Conservation (phyloP, 2,329 filamentous ascomycete species). For the Monascus ruber region DNA sequence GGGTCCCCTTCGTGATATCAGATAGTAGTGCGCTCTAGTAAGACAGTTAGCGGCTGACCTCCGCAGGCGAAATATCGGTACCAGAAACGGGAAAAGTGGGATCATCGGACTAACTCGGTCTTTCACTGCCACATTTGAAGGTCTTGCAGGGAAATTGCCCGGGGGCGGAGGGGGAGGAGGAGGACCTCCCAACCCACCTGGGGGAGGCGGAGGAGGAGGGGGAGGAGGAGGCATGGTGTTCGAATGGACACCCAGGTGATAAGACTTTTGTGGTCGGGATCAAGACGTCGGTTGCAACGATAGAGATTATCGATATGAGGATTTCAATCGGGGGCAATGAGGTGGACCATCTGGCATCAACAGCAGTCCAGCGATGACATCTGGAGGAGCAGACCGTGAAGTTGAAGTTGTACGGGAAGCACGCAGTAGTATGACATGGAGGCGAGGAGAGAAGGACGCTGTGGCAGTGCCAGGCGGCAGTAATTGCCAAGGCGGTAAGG, state of each 20-base stretch:
- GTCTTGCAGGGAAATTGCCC: constrained; percentile 42
- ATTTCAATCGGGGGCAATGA: background rate
- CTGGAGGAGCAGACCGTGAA: background rate
- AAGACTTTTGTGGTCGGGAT: background rate
- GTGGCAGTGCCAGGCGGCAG: background rate
- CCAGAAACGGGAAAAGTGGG: background rate
- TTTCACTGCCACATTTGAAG: constrained; percentile 44
- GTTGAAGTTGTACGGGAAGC: background rate
- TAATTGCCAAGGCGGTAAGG: background rate
- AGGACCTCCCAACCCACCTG: constrained; percentile 45
- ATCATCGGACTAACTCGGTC: constrained; percentile 47
- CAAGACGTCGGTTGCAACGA: too few relatives aligned
- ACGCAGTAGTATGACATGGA: too few relatives aligned
- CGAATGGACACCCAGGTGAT: constrained; percentile 4
- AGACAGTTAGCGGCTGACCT: constrained; percentile 2
- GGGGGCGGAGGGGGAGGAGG: constrained; percentile 53
- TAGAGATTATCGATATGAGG: too few relatives aligned
- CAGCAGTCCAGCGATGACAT: background rate
- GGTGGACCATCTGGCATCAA: background rate
- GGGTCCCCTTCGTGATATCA: constrained; percentile 73
- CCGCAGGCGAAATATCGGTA: constrained; percentile 2
- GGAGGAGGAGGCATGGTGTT: constrained; percentile 41
- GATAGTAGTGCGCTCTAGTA: constrained; percentile 68
- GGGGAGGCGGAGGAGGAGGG: constrained; percentile 58
- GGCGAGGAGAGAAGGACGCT: too few relatives aligned